Percentiles rank a stretch among this genome's conserved stretches.
Evolutionary conservation across 768 basidiomycete species (phyloP).

Genomic region (Boletus fagicola): DNA sequence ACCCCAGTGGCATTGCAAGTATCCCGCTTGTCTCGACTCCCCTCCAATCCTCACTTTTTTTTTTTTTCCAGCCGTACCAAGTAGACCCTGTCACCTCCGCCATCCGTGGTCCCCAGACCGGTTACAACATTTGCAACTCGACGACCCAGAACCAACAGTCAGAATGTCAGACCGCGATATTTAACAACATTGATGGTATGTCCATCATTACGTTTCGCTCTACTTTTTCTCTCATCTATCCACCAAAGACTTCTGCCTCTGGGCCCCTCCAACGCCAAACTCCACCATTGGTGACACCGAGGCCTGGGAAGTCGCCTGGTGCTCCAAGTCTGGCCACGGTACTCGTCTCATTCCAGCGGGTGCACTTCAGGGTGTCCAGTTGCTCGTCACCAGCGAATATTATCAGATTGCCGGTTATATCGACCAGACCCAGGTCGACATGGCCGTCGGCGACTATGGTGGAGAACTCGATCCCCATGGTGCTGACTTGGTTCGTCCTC

Average conservation of each 20-base stretch:
- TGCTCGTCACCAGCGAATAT: constrained; percentile 56
- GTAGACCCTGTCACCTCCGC: constrained; percentile 40
- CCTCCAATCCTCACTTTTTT: not conserved
- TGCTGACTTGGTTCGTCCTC: constrained; percentile 52
- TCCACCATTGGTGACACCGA: constrained; percentile 65
- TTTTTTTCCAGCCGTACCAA: constrained; percentile 46
- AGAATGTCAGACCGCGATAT: constrained; percentile 64
- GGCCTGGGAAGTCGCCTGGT: constrained; percentile 70
- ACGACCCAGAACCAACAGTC: constrained; percentile 62
- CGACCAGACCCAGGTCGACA: constrained; percentile 58
- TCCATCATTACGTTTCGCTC: not conserved
- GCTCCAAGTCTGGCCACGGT: constrained; percentile 61
- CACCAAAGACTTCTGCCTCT: constrained; percentile 67
- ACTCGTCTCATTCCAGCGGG: constrained; percentile 68
- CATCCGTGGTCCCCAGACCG: constrained; percentile 56
- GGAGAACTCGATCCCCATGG: constrained; percentile 80
- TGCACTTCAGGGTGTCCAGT: constrained; percentile 63
- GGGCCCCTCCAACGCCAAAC: constrained; percentile 51
- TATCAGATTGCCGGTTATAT: constrained; percentile 52
- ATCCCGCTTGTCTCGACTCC: not conserved
- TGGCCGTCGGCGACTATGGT: constrained; percentile 55
- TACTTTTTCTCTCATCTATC: constrained; percentile 24
- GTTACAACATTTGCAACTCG: constrained; percentile 69
- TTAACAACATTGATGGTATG: constrained; percentile 52
- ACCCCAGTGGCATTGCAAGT: constrained; percentile 44